Base-by-base conservation (phyloP, 371 early-diverging fungal genomes). In the Syncephalastrum racemosum region DNA sequence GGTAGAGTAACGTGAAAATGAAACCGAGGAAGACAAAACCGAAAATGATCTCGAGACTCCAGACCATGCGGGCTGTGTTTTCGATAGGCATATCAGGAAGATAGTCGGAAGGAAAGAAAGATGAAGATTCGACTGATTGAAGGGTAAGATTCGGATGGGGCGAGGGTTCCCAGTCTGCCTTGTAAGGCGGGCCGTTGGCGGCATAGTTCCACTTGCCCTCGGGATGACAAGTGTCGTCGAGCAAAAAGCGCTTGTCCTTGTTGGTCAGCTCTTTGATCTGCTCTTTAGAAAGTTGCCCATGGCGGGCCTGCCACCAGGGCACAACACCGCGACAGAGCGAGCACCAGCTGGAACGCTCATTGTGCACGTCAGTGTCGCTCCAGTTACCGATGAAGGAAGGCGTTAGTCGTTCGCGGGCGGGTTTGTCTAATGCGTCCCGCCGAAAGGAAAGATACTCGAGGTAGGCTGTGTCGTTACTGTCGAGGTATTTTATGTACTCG, bases 121-220 rank as follows among this genome's bases (percentile, higher is more conserved):
- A 31, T 12, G 10, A 31, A 3, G 36, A 12, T 8, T 7, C 2
- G 36, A 0, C 6, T 31, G 36, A 31, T 31, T 31, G 36, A 12
- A 31, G 36, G 10, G 36, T 12, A 31, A 31, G 36, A 12, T 31
- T 12, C 10, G 36, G 36, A 31, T 31, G 36, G 36, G 36, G 36
- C 10, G 36, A 31, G 36, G 48, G 27, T 36, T 48, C 24, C 58
- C 58, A 58, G 20, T 51, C 46, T 7, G 58, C 51, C 13, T 12
- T 44, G 42, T 63, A 75, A 20, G 75, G 75, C 5, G 64, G 69
- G 2, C 71, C 71, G 4, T 60, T 7, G 1, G 14, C 6, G 1
- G 66, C 54, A 46, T 75, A 75, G n/a, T 61, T 53, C 75, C 75
- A 75, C 46, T 75, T 75, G 1, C 69, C 71, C 3, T 41, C n/a